A percentile compares a stretch with the other conserved stretches of the same genome.
Evolutionary conservation across 2,329 filamentous ascomycete genomes (phyloP).

Genomic region (Purpureocillium lavendulum): DNA sequence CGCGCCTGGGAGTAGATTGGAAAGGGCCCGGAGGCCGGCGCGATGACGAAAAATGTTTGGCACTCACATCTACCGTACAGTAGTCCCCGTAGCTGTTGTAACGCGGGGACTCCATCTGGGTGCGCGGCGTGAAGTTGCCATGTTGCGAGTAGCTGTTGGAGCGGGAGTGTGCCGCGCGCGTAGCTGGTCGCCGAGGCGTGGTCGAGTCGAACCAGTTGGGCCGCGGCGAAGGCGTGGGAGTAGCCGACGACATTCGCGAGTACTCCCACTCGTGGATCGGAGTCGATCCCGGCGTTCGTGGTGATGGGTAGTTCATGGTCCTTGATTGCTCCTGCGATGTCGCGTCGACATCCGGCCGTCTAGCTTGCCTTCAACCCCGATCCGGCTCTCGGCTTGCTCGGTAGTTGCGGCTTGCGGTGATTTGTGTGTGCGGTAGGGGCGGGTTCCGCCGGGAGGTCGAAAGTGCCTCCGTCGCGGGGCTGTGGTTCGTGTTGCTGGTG

Average conservation of each 20-base stretch:
- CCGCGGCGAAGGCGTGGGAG: slow-evolving; percentile 49
- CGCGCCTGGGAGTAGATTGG: slow-evolving; percentile 31
- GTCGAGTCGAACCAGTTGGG: slow-evolving; percentile 39
- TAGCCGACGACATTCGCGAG: slow-evolving; percentile 43
- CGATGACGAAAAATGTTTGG: slow-evolving; percentile 40
- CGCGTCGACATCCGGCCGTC: slow-evolving; percentile 19
- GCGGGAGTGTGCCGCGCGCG: slow-evolving; percentile 34
- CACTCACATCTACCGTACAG: slow-evolving; percentile 60
- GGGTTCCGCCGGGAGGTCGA: no score
- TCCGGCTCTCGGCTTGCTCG: no score
- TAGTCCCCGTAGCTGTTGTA: slow-evolving; percentile 56
- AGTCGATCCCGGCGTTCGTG: slow-evolving; percentile 35
- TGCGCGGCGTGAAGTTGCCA: slow-evolving; percentile 31
- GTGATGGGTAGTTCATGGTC: slow-evolving; percentile 31
- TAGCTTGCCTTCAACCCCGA: no score
- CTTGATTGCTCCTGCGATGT: slow-evolving; percentile 24
- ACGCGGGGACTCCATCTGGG: slow-evolving; percentile 47
- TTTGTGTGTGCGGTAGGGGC: no score
- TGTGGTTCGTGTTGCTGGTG: slow-evolving; percentile 3
- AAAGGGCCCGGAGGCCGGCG: slow-evolving; percentile 27
- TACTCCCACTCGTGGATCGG: slow-evolving; percentile 44
- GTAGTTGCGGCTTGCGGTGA: no score
- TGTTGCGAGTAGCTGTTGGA: slow-evolving; percentile 29
- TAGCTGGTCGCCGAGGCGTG: slow-evolving; percentile 45
- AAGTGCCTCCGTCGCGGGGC: not conserved